These are phyloP conservation scores for Cercospora janseana DNA, from an alignment of 2,329 filamentous ascomycete genomes.

Conservation along the genomic window DNA sequence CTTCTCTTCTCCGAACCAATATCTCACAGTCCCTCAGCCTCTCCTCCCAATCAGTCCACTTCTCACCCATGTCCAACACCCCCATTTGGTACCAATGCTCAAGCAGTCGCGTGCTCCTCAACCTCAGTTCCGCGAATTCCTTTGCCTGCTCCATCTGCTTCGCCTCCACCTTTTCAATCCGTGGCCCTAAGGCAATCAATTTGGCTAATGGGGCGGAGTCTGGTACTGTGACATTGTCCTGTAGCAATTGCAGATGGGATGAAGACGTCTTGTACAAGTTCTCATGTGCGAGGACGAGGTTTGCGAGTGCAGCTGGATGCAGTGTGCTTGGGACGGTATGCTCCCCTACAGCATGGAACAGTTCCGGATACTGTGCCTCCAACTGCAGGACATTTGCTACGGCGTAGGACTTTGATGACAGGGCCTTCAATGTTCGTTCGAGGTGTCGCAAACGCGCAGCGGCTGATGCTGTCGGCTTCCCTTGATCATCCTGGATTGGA, in stretches of 20 bases:
- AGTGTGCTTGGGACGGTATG: conserved; percentile 28
- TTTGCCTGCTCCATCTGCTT: conserved; percentile 61
- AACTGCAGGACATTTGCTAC: conserved; percentile 44
- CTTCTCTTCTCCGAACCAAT: conserved; percentile 62
- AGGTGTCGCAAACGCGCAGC: conserved; percentile 30
- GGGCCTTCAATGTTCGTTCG: conserved; percentile 36
- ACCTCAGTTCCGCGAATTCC: conserved; percentile 63
- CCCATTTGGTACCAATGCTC: conserved; percentile 69
- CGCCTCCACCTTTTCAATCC: conserved; percentile 61
- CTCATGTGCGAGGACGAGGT: conserved; percentile 47
- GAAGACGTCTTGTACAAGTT: conserved; percentile 44
- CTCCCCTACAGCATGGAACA: conserved; percentile 34
- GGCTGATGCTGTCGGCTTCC: conserved; percentile 20
- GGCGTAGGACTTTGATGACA: conserved; percentile 42
- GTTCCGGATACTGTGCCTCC: conserved; percentile 42
- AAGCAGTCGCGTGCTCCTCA: conserved; percentile 57
- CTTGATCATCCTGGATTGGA: background rate
- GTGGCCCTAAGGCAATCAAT: conserved; percentile 58
- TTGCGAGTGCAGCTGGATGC: conserved; percentile 29
- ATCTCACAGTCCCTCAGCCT: conserved; percentile 65
- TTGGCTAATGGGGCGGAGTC: conserved; percentile 48
- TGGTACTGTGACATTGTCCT: conserved; percentile 45
- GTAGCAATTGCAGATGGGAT: conserved; percentile 46
- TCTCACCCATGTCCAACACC: conserved; percentile 65
- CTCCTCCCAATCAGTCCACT: conserved; percentile 69